Evolutionary conservation across 2,329 filamentous ascomycete genomes (phyloP), one percentile per base, ranked within the genome.

Genomic region (Sarocladium kiliense): DNA sequence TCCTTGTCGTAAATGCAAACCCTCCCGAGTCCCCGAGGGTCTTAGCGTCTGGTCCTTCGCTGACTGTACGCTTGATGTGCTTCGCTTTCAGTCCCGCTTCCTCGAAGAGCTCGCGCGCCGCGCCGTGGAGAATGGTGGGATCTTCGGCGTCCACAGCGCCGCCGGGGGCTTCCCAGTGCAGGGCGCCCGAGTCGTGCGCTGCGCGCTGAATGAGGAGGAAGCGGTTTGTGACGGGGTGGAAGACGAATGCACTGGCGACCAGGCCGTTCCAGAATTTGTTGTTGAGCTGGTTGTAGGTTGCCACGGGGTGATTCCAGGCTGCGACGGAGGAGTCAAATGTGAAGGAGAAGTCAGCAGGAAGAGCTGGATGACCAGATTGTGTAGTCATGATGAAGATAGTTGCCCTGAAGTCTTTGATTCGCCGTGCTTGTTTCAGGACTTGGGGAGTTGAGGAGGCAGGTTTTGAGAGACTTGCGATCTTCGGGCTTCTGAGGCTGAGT

Each of bases 131-230:
- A 3, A 80, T 68, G 12, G 62, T 73, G 5, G 58, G 44, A 58
- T 80, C 77, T 0, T 65, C 63, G 0, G 62, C 53, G 51, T 80
- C 78, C 39, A 72, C 71, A 1, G 66, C 72, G n/a, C 78, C 78
- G 21, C 78, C 78, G 1, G 78, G 77, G 1, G 71, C 58, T 56
- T 81, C 78, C 78, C 78, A 80, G 3, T 59, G 64, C 55, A 71
- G 63, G 2, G 77, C 76, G 65, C 73, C 71, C 54, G 65, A 73
- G 64, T 78, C 76, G 59, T 70, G 64, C 5, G 68, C 58, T 26
- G 74, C 72, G 61, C 77, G 74, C 61, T 77, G 76, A 10, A 79
- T 60, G 19, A 80, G 71, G 2, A 79, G 73, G 47, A 78, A 63
- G 36, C 67, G 65, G 54, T 62, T 55, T 6, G 25, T 49, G 21